Conservation (phyloP, 1,139 yeast species). For the Yamadazyma triangularis region DNA sequence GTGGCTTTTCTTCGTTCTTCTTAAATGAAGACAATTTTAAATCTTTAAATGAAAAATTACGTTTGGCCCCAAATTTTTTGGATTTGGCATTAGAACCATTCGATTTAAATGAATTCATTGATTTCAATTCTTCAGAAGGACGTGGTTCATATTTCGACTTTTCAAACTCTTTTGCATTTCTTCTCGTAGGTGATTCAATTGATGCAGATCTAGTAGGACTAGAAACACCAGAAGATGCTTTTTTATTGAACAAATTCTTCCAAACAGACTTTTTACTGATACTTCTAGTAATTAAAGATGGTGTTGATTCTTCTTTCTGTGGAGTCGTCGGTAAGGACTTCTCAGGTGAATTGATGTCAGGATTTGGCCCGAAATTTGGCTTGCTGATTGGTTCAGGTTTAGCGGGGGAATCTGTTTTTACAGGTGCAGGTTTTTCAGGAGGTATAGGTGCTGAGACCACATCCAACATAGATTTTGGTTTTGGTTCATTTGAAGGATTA, state of each 20-base stretch:
- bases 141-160: conserved; percentile 1
- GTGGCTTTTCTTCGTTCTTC: conserved; percentile 7
- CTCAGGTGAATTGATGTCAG: not conserved
- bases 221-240: too few relatives aligned
- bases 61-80: conserved; percentile 9
- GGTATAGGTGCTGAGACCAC: too few relatives aligned
- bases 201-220: too few relatives aligned
- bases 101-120: conserved; percentile 5
- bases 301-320: conserved; percentile 7
- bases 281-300: conserved; percentile 1
- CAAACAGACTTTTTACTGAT: conserved; percentile 7
- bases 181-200: too few relatives aligned
- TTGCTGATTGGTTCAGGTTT: too few relatives aligned
- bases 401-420: too few relatives aligned
- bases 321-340: conserved; percentile 11
- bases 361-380: not conserved
- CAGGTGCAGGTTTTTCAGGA: too few relatives aligned
- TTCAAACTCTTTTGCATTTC: too few relatives aligned
- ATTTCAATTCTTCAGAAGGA: conserved; percentile 5
- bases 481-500: too few relatives aligned
- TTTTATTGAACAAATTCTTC: conserved; percentile 12
- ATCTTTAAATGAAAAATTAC: conserved; percentile 12
- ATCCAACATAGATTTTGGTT: not conserved
- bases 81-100: conserved; percentile 5
- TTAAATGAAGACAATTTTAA: conserved; percentile 10